Conservation (phyloP, 345 rosid species). For the Brassica carinata region DNA sequence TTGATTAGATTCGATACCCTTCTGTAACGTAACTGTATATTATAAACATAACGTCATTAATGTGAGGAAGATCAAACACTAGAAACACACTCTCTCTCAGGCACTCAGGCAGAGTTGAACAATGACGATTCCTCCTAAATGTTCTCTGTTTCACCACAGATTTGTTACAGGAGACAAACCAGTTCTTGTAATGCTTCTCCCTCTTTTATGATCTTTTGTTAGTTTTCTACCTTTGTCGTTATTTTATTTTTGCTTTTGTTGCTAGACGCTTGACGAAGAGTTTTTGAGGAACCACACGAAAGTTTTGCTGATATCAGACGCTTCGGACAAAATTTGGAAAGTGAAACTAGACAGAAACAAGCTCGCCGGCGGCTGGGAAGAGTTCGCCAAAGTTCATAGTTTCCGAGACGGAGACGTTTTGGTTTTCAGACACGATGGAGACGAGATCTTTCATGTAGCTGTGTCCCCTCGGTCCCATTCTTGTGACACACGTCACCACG, state of each 20-base stretch:
- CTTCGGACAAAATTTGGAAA: slow-evolving; percentile 13
- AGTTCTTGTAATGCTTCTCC: slow-evolving; percentile 17
- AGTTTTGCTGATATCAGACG: slow-evolving; percentile 22
- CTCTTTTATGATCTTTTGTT: not conserved
- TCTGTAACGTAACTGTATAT: not conserved
- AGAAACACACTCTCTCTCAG: slow-evolving; percentile 1
- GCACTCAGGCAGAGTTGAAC: not conserved
- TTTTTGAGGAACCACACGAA: slow-evolving; percentile 22
- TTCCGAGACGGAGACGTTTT: slow-evolving; percentile 22
- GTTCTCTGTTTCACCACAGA: not conserved
- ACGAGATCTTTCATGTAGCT: slow-evolving; percentile 29
- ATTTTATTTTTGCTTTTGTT: not conserved
- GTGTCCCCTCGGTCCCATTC: not conserved
- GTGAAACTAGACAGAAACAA: slow-evolving; percentile 17
- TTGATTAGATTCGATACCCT: not conserved
- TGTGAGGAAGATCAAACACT: not conserved
- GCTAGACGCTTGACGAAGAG: slow-evolving; percentile 21
- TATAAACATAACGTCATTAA: not conserved
- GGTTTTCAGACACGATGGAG: slow-evolving; percentile 31
- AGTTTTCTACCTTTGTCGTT: not conserved
- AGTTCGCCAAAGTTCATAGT: slow-evolving; percentile 15
- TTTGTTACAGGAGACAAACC: slow-evolving; percentile 24
- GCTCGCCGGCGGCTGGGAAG: slow-evolving; percentile 35
- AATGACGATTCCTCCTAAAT: slow-evolving; percentile 20
- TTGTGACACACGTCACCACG: not conserved